A percentile compares a stretch with the other conserved stretches of the same genome.
These are phyloP conservation scores for Geotrichum candidum DNA, from an alignment of 1,139 yeast genomes.

Conservation along the genomic window DNA sequence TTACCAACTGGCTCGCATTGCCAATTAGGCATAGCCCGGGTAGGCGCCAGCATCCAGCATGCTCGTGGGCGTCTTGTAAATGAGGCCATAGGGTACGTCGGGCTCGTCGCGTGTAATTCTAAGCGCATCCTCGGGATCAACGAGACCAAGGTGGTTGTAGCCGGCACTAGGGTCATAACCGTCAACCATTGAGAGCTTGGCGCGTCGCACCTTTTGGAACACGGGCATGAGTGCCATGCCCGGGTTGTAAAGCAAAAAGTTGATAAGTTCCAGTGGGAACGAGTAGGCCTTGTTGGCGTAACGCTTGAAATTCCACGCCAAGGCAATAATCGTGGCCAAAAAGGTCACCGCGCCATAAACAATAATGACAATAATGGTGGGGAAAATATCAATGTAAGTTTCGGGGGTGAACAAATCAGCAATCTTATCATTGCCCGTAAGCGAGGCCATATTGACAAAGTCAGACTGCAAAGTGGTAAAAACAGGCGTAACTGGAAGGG, in stretches of 20 bases:
- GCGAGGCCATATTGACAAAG: slow-evolving; percentile 15
- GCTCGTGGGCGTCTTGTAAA: slow-evolving; percentile 12
- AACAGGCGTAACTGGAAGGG: slow-evolving; percentile 15
- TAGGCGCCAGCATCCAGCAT: slow-evolving; percentile 7
- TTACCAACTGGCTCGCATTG: not conserved
- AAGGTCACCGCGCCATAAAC: slow-evolving; percentile 12
- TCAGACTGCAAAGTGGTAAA: slow-evolving; percentile 10
- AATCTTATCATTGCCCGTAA: not conserved
- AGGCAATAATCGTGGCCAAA: not conserved
- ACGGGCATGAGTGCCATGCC: slow-evolving; percentile 15
- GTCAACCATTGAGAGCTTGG: slow-evolving; percentile 17
- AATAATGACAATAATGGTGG: slow-evolving; percentile 11
- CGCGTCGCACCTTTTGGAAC: slow-evolving; percentile 14
- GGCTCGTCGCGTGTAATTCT: slow-evolving; percentile 16
- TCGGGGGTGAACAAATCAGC: slow-evolving; percentile 11
- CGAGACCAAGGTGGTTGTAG: slow-evolving; percentile 18
- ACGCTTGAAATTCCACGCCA: slow-evolving; percentile 14
- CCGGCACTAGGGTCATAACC: slow-evolving; percentile 18
- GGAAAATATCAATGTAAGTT: slow-evolving; percentile 16
- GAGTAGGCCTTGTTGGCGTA: slow-evolving; percentile 14
- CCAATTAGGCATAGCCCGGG: not conserved
- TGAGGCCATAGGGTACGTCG: slow-evolving; percentile 18
- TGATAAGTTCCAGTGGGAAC: slow-evolving; percentile 13
- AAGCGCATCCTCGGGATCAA: slow-evolving; percentile 16
- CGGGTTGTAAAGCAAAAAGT: slow-evolving; percentile 16